These are phyloP conservation scores for Metschnikowia santaceciliae DNA, from an alignment of 805 yeast genomes.

Conservation along the genomic window DNA sequence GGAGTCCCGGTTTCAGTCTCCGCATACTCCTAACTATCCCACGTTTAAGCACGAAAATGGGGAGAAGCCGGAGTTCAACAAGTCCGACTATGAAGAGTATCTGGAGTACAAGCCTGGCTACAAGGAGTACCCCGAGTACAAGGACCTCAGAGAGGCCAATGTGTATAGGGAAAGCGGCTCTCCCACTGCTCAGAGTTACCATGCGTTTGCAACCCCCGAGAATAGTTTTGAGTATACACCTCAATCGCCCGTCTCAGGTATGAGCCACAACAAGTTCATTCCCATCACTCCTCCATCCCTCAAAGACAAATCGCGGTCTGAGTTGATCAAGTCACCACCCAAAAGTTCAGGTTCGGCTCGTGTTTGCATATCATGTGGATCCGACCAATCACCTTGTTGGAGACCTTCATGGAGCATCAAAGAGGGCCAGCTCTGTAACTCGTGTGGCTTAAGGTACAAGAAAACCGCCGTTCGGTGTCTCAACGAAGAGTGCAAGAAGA, in stretches of 20 bases:
- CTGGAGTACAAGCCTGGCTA: too few relatives aligned
- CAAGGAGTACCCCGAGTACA: too few relatives aligned
- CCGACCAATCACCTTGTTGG: conserved; percentile 96
- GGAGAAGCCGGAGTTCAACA: too few relatives aligned
- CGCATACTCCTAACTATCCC: not conserved
- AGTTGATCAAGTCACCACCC: conserved; percentile 33
- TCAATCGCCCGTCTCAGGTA: not conserved
- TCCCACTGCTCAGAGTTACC: not conserved
- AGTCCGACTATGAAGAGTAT: too few relatives aligned
- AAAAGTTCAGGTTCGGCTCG: conserved; percentile 34
- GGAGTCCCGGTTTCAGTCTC: not conserved
- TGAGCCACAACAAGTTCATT: conserved; percentile 22
- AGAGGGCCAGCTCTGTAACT: conserved; percentile 94
- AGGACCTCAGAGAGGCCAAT: too few relatives aligned
- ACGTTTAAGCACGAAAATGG: not conserved
- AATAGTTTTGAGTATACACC: not conserved
- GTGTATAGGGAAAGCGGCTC: too few relatives aligned
- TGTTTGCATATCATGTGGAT: conserved; percentile 84
- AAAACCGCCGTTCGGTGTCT: conserved; percentile 91
- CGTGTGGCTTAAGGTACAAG: conserved; percentile 92
- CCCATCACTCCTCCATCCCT: conserved; percentile 42
- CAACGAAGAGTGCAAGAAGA: conserved; percentile 69
- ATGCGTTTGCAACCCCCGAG: not conserved
- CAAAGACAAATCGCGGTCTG: conserved; percentile 27
- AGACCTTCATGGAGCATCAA: conserved; percentile 91